Conservation (phyloP, 208 protist genomes). For the Acanthamoeba healyi region DNA sequence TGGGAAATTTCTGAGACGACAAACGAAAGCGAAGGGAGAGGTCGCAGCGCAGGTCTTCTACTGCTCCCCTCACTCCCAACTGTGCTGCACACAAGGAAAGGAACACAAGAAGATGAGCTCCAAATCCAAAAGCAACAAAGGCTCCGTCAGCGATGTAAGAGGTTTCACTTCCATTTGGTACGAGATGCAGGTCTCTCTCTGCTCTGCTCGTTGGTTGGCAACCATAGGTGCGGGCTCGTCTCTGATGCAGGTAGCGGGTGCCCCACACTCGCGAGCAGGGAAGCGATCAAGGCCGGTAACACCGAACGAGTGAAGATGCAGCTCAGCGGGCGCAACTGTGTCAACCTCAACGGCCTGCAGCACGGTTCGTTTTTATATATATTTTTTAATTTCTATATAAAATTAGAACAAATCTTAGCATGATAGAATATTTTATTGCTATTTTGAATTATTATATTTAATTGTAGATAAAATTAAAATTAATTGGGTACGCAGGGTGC, state of each 20-base stretch:
- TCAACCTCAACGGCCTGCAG: constrained; percentile 58
- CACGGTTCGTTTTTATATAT: not conserved
- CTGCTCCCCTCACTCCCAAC: too few species aligned
- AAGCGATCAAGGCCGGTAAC: constrained; percentile 6
- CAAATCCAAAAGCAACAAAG: not conserved
- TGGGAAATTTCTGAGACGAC: too few species aligned
- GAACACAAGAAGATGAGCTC: not conserved
- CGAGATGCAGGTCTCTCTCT: not conserved
- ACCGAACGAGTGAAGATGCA: constrained; percentile 46
- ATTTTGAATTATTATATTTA: not conserved
- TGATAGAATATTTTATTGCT: not conserved
- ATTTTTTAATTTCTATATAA: not conserved
- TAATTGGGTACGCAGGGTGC: not conserved
- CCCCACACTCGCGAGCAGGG: not conserved
- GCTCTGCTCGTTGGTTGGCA: not conserved
- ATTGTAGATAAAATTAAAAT: not conserved
- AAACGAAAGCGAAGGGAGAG: too few species aligned
- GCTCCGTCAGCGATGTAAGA: not conserved
- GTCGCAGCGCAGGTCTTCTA: too few species aligned
- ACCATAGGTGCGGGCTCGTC: not conserved
- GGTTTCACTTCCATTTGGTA: constrained; percentile 23
- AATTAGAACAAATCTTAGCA: not conserved
- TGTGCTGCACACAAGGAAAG: not conserved
- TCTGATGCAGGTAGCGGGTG: not conserved
- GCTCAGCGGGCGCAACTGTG: constrained; percentile 1